Evolutionary conservation across 805 yeast species (phyloP).

Genomic region (Wickerhamiella sergipiensis): DNA sequence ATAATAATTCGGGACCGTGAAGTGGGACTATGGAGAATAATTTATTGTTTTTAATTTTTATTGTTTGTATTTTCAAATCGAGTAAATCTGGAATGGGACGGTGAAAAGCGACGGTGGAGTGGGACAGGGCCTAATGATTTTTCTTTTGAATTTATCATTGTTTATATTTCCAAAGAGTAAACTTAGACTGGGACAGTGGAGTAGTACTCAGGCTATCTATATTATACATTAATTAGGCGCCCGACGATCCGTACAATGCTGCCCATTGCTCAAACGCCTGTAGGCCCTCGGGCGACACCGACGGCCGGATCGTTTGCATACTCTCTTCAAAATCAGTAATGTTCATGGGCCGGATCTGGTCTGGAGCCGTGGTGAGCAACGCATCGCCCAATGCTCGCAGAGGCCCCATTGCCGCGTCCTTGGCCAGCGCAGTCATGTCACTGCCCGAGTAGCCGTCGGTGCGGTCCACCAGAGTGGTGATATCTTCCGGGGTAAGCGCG

Average conservation of each 20-base stretch:
- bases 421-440: slow-evolving; percentile 84
- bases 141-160: too few species aligned
- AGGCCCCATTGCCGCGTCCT: slow-evolving; percentile 98
- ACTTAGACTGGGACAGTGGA: too few species aligned
- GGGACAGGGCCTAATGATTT: too few species aligned
- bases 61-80: too few species aligned
- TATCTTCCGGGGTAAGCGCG: slow-evolving; percentile 50
- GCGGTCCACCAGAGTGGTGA: slow-evolving; percentile 41
- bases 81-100: too few species aligned
- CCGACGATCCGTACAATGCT: slow-evolving; percentile 69
- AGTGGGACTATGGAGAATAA: too few species aligned
- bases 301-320: slow-evolving; percentile 68
- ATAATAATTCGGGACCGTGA: too few species aligned
- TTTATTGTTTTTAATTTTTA: too few species aligned
- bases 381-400: slow-evolving; percentile 79
- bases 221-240: slow-evolving; percentile 35
- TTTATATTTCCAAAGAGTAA: too few species aligned
- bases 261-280: slow-evolving; percentile 84
- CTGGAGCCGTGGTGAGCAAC: slow-evolving; percentile 51
- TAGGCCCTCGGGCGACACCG: slow-evolving; percentile 75
- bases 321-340: slow-evolving; percentile 64
- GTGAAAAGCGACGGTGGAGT: too few species aligned
- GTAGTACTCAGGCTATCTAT: neutral
- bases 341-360: slow-evolving; percentile 62
- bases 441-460: slow-evolving; percentile 87